These are phyloP conservation scores for Lentinula raphanica DNA, from an alignment of 768 basidiomycete species.

Conservation along the genomic window DNA sequence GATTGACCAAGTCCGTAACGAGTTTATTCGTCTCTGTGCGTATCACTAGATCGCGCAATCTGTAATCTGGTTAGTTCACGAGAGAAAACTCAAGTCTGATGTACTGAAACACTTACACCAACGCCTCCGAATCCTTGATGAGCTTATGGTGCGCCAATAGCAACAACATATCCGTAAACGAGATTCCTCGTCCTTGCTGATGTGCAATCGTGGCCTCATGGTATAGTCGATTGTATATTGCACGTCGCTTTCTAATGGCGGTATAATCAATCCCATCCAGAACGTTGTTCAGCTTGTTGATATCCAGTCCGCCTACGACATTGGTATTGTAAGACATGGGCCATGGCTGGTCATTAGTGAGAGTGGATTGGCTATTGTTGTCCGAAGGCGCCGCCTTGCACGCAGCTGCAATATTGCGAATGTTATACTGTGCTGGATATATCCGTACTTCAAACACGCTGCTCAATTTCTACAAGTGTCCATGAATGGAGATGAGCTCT, in stretches of 20 bases:
- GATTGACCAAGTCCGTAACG: constrained; percentile 77
- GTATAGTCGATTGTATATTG: constrained; percentile 69
- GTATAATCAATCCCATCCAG: constrained; percentile 63
- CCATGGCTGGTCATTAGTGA: constrained; percentile 21
- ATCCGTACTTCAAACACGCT: constrained; percentile 87
- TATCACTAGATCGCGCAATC: constrained; percentile 75
- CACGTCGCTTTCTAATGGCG: constrained; percentile 60
- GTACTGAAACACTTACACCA: constrained; percentile 56
- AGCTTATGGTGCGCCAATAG: constrained; percentile 88
- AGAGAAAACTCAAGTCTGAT: neutral
- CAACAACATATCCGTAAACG: constrained; percentile 85
- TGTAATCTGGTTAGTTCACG: constrained; percentile 21
- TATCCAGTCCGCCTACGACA: constrained; percentile 51
- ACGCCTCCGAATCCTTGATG: constrained; percentile 82
- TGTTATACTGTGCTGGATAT: constrained; percentile 67
- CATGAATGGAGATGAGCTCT: neutral
- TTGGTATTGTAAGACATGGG: constrained; percentile 24
- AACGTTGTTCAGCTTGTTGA: constrained; percentile 52
- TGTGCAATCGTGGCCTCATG: constrained; percentile 81
- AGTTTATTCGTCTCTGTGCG: constrained; percentile 73
- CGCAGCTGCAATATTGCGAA: constrained; percentile 52
- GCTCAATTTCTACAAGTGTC: constrained; percentile 64
- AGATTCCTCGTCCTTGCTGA: constrained; percentile 72
- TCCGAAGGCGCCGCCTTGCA: constrained; percentile 31
- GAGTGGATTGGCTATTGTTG: neutral